Percentiles rank a stretch among this genome's conserved stretches.
These are phyloP conservation scores for Syncephalastrum sp. DNA, from an alignment of 371 early-diverging fungal genomes.

Conservation along the genomic window DNA sequence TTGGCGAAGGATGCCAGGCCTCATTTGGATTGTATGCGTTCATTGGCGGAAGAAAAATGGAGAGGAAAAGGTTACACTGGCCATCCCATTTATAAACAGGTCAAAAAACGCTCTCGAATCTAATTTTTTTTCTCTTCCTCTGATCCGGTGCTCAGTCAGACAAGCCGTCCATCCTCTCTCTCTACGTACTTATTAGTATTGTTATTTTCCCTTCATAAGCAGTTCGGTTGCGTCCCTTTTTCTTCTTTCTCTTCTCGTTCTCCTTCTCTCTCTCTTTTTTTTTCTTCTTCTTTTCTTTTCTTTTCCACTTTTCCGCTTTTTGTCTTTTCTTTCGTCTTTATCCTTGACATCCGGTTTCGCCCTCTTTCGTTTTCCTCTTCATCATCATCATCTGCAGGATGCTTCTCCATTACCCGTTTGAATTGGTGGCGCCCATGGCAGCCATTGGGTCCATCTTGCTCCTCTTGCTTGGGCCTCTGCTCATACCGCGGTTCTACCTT, in stretches of 20 bases:
- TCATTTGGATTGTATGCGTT: background rate
- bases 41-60: slow-evolving; percentile 4
- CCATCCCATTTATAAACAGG: slow-evolving; percentile 7
- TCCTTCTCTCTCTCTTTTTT: slow-evolving; percentile 9
- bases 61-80: slow-evolving; percentile 5
- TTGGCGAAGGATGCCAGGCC: background rate
- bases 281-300: slow-evolving; percentile 11
- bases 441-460: slow-evolving; percentile 43
- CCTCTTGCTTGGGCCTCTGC: slow-evolving; percentile 49
- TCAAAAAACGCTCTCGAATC: background rate
- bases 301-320: slow-evolving; percentile 1
- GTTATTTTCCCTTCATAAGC: slow-evolving; percentile 9
- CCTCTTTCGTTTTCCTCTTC: slow-evolving; percentile 8
- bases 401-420: slow-evolving; percentile 43
- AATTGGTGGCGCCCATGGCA: slow-evolving; percentile 48
- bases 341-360: slow-evolving; percentile 12
- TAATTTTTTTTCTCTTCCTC: slow-evolving; percentile 8
- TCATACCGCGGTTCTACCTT: slow-evolving; percentile 40
- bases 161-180: slow-evolving; percentile 7
- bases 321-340: slow-evolving; percentile 2
- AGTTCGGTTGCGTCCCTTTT: slow-evolving; percentile 8
- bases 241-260: slow-evolving; percentile 8
- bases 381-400: slow-evolving; percentile 6
- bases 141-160: background rate
- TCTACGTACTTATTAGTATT: background rate